These are phyloP conservation scores for Blepharisma japonicum DNA, from an alignment of 73 alveolate species.

Conservation along the genomic window DNA sequence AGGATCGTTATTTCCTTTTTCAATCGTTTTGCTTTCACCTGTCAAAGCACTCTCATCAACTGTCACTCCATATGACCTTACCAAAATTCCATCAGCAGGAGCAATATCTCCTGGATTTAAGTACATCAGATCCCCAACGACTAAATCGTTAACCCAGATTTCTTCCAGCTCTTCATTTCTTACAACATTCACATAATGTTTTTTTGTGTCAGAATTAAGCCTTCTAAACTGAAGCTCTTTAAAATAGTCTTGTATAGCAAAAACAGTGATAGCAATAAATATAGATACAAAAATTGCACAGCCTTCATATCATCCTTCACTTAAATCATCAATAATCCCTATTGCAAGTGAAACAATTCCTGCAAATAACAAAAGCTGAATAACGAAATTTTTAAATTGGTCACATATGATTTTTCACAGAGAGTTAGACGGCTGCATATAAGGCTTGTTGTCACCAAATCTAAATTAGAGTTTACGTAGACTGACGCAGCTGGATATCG, in stretches of 20 bases:
- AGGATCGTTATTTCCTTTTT: slow-evolving; percentile 68
- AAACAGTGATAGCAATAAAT: slow-evolving; percentile 60
- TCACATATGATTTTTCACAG: slow-evolving; percentile 41
- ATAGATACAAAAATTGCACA: slow-evolving; percentile 61
- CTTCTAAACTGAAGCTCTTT: slow-evolving; percentile 60
- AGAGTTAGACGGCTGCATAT: not conserved
- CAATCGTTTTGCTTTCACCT: slow-evolving; percentile 88
- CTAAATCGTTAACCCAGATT: slow-evolving; percentile 68
- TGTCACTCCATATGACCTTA: not conserved
- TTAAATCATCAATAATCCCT: slow-evolving; percentile 82
- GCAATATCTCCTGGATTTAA: slow-evolving; percentile 85
- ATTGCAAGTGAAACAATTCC: slow-evolving; percentile 88
- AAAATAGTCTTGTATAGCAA: slow-evolving; percentile 63
- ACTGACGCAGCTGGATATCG: no score
- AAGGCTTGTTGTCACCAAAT: not conserved
- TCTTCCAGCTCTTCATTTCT: slow-evolving; percentile 77
- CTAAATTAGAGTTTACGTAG: no score
- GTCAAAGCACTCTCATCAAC: slow-evolving; percentile 88
- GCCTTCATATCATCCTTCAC: slow-evolving; percentile 69
- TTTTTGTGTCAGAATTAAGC: slow-evolving; percentile 72
- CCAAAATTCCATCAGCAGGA: slow-evolving; percentile 89
- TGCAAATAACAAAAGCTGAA: slow-evolving; percentile 86
- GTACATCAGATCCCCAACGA: slow-evolving; percentile 90
- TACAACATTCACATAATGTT: slow-evolving; percentile 63
- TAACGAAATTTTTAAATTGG: slow-evolving; percentile 87